phyloP scores from a whole-genome alignment of 2,329 filamentous ascomycete genomes.

The Uncinocarpus reesii region DNA sequence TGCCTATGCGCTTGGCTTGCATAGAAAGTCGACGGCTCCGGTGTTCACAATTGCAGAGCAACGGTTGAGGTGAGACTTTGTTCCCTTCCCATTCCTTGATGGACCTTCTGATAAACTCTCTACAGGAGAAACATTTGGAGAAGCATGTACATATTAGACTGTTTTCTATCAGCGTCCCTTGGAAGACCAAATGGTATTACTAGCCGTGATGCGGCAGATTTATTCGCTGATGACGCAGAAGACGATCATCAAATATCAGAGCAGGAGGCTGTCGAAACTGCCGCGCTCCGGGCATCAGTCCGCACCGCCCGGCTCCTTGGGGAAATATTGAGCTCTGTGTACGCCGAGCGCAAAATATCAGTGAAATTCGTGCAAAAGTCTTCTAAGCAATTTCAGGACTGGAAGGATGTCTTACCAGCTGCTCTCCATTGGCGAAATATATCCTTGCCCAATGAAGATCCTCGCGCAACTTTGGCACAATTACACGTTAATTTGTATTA shows the following conservation, averaged over 20 bases:
- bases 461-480: conserved; percentile 48
- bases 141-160: conserved; percentile 54
- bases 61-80: conserved; percentile 4
- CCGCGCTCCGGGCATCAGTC: conserved; percentile 47
- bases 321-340: conserved; percentile 49
- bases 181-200: conserved; percentile 53
- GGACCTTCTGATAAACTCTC: too few species aligned
- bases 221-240: conserved; percentile 28
- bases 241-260: conserved; percentile 12
- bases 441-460: conserved; percentile 31
- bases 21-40: conserved; percentile 49
- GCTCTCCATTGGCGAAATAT: conserved; percentile 45
- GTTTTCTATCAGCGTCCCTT: conserved; percentile 52
- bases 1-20: conserved; percentile 52
- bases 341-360: conserved; percentile 50
- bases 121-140: conserved; percentile 47
- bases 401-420: conserved; percentile 42
- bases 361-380: conserved; percentile 49
- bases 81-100: neutral
- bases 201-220: conserved; percentile 51
- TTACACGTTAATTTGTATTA: conserved; percentile 54
- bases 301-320: conserved; percentile 50
- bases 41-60: conserved; percentile 43
- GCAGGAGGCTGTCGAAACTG: conserved; percentile 27
- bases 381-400: conserved; percentile 43